Evolutionary conservation across 352 stramenopile species (phyloP), one percentile per base, ranked within the genome.

Genomic region (Pythium guiyangense): DNA sequence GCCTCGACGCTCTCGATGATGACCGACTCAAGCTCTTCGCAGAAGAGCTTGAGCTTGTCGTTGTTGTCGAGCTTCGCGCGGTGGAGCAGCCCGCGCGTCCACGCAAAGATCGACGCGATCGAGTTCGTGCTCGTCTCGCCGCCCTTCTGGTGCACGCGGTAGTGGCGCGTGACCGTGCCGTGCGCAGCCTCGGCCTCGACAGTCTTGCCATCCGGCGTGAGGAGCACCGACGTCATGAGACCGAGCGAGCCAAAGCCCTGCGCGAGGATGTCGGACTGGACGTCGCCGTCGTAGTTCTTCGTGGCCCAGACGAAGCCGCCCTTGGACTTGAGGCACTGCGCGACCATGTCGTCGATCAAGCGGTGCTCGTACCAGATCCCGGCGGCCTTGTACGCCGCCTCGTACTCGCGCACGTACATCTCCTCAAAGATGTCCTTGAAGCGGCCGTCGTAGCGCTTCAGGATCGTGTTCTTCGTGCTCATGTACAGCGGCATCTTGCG

Each of bases 221-320:
- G 65, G 42, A 96, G 61, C 53, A 96, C 88, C 31, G 67, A 86
- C 35, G 88, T 96, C 88, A 96, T 96, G 15, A 96, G 71, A 8
- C 88, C 88, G 4, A 96, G 73, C 44, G 84, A 95, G 48, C 88
- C 88, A 59, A 86, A 96, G 27, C 86, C 88, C 71, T 96, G 88
- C 2, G 88, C 88, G 2, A 96, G 46, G 48, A 92, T 94, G 62
- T 96, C 88, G n/a, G 79, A 93, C 69, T 94, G 84, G 63, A 96
- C 86, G 65, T 96, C 88, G 29, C 86, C 88, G 61, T 96, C 88
- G 67, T 96, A 96, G 75, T 96, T 96, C 80, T 96, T 96, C 73
- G 75, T 90, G 12, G 86, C 86, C 88, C 88, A 96, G 15, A 96
- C 84, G 53, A 96, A 94, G 52, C 87, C 87, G 42, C 86, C 87